These are phyloP conservation scores for Climacium dendroides DNA, from an alignment of 225 moss, liverwort and hornwort genomes.

Conservation along the genomic window DNA sequence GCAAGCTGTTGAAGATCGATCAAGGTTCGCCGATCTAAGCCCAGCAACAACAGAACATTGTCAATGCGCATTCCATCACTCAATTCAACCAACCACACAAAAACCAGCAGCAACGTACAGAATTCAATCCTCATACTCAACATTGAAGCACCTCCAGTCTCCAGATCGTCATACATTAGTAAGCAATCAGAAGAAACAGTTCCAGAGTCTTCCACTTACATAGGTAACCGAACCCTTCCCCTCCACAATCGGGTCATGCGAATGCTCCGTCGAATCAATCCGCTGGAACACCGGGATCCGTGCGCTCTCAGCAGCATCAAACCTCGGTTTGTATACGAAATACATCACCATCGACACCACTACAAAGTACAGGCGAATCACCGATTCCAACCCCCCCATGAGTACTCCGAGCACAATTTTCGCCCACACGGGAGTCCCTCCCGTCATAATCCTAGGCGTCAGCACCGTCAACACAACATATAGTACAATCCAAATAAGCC, in stretches of 20 bases:
- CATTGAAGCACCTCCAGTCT: too few relatives aligned
- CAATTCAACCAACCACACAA: too few relatives aligned
- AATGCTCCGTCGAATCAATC: background rate
- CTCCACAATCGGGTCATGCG: background rate
- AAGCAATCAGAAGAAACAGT: background rate
- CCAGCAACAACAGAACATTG: too few relatives aligned
- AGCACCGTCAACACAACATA: rapidly evolving
- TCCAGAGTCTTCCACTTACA: background rate
- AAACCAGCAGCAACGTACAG: too few relatives aligned
- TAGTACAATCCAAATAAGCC: rapidly evolving
- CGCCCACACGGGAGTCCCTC: background rate
- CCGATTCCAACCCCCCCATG: background rate
- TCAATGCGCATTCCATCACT: too few relatives aligned
- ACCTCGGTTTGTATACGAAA: background rate
- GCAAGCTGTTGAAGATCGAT: too few relatives aligned
- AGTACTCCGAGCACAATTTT: background rate
- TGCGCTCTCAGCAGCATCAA: background rate
- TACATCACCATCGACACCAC: background rate
- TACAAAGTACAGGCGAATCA: background rate
- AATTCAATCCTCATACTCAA: background rate
- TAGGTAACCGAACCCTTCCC: background rate
- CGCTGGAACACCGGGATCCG: background rate
- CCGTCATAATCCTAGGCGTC: rapidly evolving
- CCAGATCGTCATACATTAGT: background rate
- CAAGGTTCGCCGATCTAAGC: too few relatives aligned